Conservation (phyloP, 2,329 filamentous ascomycete genomes). For the Coniochaeta sp. region DNA sequence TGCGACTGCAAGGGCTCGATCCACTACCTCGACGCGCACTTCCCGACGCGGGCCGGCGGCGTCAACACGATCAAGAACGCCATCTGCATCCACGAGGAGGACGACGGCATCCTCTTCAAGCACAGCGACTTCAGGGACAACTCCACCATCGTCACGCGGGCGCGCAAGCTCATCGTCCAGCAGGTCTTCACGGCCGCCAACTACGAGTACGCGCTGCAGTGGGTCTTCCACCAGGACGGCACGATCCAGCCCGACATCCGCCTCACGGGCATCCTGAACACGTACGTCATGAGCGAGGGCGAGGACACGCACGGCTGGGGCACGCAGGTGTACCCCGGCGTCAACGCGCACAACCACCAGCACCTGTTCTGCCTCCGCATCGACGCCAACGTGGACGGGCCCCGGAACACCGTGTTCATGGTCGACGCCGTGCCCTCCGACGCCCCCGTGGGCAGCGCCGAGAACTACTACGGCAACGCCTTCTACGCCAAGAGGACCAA, state of each 20-base stretch:
- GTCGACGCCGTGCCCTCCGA: constrained; percentile 66
- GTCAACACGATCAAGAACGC: constrained; percentile 83
- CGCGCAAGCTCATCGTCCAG: constrained; percentile 76
- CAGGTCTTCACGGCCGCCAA: constrained; percentile 95
- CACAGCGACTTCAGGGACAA: constrained; percentile 91
- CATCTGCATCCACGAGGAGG: constrained; percentile 92
- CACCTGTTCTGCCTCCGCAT: constrained; percentile 89
- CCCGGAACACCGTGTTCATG: constrained; percentile 77
- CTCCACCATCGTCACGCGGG: constrained; percentile 77
- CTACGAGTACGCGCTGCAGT: constrained; percentile 79
- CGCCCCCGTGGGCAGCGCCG: constrained; percentile 67
- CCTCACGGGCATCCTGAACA: constrained; percentile 88
- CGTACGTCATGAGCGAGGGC: constrained; percentile 70
- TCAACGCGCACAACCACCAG: constrained; percentile 94
- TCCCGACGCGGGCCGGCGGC: constrained; percentile 71
- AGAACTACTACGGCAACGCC: constrained; percentile 86
- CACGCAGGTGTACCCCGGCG: constrained; percentile 73
- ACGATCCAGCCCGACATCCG: constrained; percentile 89
- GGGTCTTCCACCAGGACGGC: constrained; percentile 88
- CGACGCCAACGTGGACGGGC: constrained; percentile 80
- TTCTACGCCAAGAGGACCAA: constrained; percentile 83
- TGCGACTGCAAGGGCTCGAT: constrained; percentile 88
- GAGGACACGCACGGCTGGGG: constrained; percentile 85
- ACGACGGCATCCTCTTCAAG: constrained; percentile 87
- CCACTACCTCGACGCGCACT: constrained; percentile 83